Evolutionary conservation across 306 rosid genomes (phyloP), one percentile per base, ranked within the genome.

Genomic region (Oemleria cerasiformis): DNA sequence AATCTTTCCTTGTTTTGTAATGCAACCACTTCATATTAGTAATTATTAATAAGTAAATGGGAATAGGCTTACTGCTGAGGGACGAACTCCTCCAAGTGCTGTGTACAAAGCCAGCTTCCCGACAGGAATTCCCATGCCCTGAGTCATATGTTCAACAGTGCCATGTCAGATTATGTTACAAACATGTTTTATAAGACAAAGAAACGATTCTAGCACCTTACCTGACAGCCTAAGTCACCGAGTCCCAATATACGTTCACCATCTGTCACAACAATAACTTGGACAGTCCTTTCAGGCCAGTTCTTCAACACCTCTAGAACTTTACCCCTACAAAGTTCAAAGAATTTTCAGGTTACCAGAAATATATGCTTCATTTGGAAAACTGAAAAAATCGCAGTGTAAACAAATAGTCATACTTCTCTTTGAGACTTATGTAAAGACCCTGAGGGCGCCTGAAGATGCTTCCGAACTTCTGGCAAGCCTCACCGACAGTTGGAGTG

Each of bases 91-190:
- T 74, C 99, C 99, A 51, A 95, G 96, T 41, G 96, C 97, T 0
- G 97, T 81, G 70, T 95, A 91, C 79, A 91, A 73, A 62, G 99
- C 78, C 84, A 95, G 84, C 77, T 95, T 95, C 71, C 99, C 99
- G 17, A 91, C 99, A 30, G 99, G 97, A 84, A 95, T 95, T 47
- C 99, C 99, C 99, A 95, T 95, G 50, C 99, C 99, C 99, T 94
- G 84, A 74, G 78, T 72, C 77, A 86, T 30, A 30, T 57, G 69
- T 50, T 36, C 74, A 82, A 70, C 61, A 77, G 39, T 20, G 54
- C 51, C 48, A 74, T 81, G 77, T 54, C 62, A 78, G 81, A 48
- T 45, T 34, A 54, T 48, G 45, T 53, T 68, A 50, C 53, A 61
- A 30, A 30, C 36, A 30, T 30, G 36, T 30, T 30, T 25, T 30